Evolutionary conservation across 2,329 filamentous ascomycete genomes (phyloP).

Genomic region (Aspergillus luchuensis): DNA sequence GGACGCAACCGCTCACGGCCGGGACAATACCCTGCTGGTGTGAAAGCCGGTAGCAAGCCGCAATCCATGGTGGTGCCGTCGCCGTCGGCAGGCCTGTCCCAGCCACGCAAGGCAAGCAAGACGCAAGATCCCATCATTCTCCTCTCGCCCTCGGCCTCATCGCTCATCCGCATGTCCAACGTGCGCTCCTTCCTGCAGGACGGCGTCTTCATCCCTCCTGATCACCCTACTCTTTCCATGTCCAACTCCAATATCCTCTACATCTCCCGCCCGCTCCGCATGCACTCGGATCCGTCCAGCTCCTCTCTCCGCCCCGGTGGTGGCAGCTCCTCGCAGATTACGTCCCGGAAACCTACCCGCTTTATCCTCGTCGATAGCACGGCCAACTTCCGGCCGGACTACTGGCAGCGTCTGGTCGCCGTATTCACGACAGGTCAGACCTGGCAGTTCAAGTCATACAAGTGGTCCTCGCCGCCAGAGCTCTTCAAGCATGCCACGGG

Average conservation of each 20-base stretch:
- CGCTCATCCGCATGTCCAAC: conserved; percentile 91
- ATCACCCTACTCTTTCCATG: conserved; percentile 62
- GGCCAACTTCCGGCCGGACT: conserved; percentile 95
- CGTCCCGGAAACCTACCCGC: conserved; percentile 66
- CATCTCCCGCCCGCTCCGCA: conserved; percentile 74
- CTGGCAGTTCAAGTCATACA: conserved; percentile 99
- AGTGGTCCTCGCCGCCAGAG: conserved; percentile 86
- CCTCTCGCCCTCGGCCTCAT: conserved; percentile 92
- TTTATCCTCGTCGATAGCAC: conserved; percentile 95
- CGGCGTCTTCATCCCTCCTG: conserved; percentile 77
- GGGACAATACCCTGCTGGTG: conserved; percentile 37
- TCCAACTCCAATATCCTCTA: conserved; percentile 78
- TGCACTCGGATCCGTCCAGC: conserved; percentile 40
- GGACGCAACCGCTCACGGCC: conserved; percentile 51
- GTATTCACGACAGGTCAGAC: conserved; percentile 97
- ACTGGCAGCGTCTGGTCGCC: conserved; percentile 92
- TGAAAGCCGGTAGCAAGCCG: conserved; percentile 38
- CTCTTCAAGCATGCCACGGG: conserved; percentile 87
- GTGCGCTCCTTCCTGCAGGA: conserved; percentile 90
- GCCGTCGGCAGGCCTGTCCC: conserved; percentile 42
- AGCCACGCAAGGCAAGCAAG: conserved; percentile 48
- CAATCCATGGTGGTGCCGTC: conserved; percentile 34
- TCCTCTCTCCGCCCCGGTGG: conserved; percentile 54
- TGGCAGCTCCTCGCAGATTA: conserved; percentile 40
- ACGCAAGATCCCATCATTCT: conserved; percentile 86